These are phyloP conservation scores for Silybum marianum DNA, from an alignment of 129 eudicot species.

Conservation along the genomic window DNA sequence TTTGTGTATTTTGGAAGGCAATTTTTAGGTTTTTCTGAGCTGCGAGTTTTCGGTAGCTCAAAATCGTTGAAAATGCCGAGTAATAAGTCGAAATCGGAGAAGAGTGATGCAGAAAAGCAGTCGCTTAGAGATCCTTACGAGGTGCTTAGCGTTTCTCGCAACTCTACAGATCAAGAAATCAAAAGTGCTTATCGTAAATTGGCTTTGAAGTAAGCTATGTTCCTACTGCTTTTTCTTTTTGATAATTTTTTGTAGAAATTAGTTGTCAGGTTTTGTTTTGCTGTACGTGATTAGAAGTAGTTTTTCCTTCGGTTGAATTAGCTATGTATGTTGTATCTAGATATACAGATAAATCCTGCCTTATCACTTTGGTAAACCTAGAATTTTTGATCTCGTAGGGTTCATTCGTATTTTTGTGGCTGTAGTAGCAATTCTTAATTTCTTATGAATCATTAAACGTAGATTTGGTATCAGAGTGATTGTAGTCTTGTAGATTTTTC, in stretches of 20 bases:
- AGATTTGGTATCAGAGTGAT: conserved; percentile 8
- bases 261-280: not conserved
- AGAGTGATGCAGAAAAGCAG: conserved; percentile 43
- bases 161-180: conserved; percentile 84
- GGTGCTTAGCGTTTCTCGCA: conserved; percentile 67
- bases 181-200: conserved; percentile 79
- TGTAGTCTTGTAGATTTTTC: not conserved
- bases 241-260: not conserved
- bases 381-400: not conserved
- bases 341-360: not conserved
- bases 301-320: not conserved
- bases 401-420: not conserved
- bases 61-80: conserved; percentile 52
- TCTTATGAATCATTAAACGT: not conserved
- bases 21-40: conserved; percentile 30
- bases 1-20: conserved; percentile 19
- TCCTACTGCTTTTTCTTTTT: not conserved
- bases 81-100: conserved; percentile 63
- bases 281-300: not conserved
- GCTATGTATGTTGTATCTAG: conserved; percentile 15
- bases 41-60: not conserved
- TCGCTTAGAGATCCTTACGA: conserved; percentile 80
- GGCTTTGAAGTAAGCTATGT: conserved; percentile 69
- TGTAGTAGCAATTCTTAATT: not conserved
- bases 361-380: conserved; percentile 14